A percentile compares a stretch with the other conserved stretches of the same genome.
phyloP scores from a whole-genome alignment of 148 eudicot species.

The Rhododendron henanense region DNA sequence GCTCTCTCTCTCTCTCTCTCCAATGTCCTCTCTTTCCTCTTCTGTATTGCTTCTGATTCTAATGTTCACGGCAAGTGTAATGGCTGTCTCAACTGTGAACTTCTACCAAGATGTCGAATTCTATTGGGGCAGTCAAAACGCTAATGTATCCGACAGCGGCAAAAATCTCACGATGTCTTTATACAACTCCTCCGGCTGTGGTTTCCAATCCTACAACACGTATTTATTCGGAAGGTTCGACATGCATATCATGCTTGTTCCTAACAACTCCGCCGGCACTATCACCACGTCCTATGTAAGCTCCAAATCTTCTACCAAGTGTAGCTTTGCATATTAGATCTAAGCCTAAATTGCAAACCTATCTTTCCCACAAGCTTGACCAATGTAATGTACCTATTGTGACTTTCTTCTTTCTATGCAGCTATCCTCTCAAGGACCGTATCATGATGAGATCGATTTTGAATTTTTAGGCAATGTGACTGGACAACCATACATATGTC shows the following conservation, averaged over 20 bases:
- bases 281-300: not conserved
- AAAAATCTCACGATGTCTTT: not conserved
- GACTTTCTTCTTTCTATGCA: not conserved
- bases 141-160: not conserved
- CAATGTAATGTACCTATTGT: too few species aligned
- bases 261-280: conserved; percentile 1
- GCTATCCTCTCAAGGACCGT: conserved; percentile 1
- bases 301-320: too few species aligned
- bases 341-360: too few species aligned
- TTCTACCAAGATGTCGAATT: not conserved
- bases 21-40: not conserved
- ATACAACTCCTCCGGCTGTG: not conserved
- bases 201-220: not conserved
- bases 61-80: not conserved
- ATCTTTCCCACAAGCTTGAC: too few species aligned
- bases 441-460: conserved; percentile 14
- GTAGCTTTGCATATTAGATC: too few species aligned
- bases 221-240: conserved; percentile 5
- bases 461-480: conserved; percentile 9
- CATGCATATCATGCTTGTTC: conserved; percentile 1
- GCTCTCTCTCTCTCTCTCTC: too few species aligned
- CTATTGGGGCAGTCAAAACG: not conserved
- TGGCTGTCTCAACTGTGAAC: not conserved
- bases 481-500: conserved; percentile 6
- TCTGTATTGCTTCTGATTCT: not conserved